Evolutionary conservation across 306 rosid species (phyloP), one percentile per base, ranked within the genome.

Genomic region (Bauhinia variegata): DNA sequence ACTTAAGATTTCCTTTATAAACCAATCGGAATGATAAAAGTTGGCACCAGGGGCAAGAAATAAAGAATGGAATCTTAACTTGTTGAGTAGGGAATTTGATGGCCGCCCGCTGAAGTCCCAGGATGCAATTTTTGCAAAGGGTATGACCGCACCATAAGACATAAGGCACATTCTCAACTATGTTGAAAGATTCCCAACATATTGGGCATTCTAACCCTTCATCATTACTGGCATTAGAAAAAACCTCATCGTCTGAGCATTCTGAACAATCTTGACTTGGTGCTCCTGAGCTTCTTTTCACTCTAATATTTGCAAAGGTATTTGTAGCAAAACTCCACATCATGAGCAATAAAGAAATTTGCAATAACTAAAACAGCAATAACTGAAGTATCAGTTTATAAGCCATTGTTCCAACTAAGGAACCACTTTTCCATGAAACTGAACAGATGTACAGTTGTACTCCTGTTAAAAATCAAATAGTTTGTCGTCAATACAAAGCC

Each of bases 1-100:
- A n/a, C n/a, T n/a, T n/a, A n/a, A n/a, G n/a, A n/a, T n/a, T n/a
- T n/a, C n/a, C n/a, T n/a, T 78, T 89, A 73, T 86, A 89, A 77
- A 87, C 70, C 37, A 92, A 54, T 64, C 98, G 81, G 65, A 86
- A 75, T 2, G 98, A 89, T 31, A 84, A 62, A 33, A 82, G 42
- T 57, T 92, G 86, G 79, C 98, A 92, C 98, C 96, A 92, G 17
- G 96, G 98, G 75, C 98, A 92, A 30, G 88, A 73, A 67, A 92
- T 60, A 66, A 84, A 82, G 77, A 87, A 75, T 0, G 98, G 98
- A 48, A 92, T 41, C 81, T 60, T 82, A 54, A 87, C 56, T 68
- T 86, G 88, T 79, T 86, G 93, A 57, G 87, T 57, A n/a, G 88
- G 88, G 58, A 87, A 75, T 78, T 84, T 87, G 73, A 86, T 48